phyloP scores from a whole-genome alignment of 163 green algal genomes.

The Chlorella variabilis region DNA sequence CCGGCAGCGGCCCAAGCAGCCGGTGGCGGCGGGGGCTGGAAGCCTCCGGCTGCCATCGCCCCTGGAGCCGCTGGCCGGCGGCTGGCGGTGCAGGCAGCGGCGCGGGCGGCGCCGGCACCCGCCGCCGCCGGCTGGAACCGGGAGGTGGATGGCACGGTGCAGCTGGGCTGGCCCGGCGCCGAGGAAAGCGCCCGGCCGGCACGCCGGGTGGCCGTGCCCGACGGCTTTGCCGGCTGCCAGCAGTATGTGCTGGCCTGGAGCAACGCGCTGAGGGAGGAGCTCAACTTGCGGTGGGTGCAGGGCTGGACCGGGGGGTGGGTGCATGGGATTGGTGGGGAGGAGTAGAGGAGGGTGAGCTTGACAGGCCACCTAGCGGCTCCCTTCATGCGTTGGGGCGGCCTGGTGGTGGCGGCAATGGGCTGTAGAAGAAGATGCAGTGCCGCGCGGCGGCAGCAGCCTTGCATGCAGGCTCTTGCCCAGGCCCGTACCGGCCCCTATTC shows the following conservation, averaged over 20 bases:
- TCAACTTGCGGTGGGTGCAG: conserved; percentile 54
- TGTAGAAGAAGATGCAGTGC: too few relatives aligned
- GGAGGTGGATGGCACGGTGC: neutral
- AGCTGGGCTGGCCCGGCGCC: conserved; percentile 12
- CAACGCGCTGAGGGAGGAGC: conserved; percentile 57
- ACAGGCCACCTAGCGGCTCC: too few relatives aligned
- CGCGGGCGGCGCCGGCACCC: neutral
- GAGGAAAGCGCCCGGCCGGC: conserved; percentile 9
- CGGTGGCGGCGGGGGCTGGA: neutral
- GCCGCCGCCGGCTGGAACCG: conserved; percentile 13
- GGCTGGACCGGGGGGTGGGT: too few relatives aligned
- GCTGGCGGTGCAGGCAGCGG: neutral
- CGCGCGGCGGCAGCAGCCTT: too few relatives aligned
- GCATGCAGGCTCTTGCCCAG: too few relatives aligned
- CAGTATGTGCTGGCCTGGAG: conserved; percentile 37
- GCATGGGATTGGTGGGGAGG: too few relatives aligned
- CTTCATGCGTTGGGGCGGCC: too few relatives aligned
- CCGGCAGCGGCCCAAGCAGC: neutral
- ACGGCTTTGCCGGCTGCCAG: conserved; percentile 32
- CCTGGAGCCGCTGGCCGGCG: neutral
- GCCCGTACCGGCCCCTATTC: too few relatives aligned
- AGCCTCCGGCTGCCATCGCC: neutral
- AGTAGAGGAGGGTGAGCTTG: too few relatives aligned
- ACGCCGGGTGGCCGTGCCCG: conserved; percentile 42
- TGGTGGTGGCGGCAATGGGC: too few relatives aligned